Evolutionary conservation across 2,329 filamentous ascomycete species (phyloP).

Genomic region (Aspergillus quadrilineatus): DNA sequence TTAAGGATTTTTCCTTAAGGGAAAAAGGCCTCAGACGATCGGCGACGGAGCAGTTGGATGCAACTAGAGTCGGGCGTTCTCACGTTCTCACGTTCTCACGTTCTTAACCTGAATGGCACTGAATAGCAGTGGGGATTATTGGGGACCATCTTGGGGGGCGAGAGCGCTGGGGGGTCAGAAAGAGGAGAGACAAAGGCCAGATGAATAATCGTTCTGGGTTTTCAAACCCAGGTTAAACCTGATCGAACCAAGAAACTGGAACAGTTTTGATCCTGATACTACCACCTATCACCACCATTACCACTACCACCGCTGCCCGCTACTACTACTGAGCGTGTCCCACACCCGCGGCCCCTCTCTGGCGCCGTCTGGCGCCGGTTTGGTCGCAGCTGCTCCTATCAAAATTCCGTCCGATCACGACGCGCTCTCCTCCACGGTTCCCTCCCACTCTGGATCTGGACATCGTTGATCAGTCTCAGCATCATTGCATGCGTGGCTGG

Average conservation of each 20-base stretch:
- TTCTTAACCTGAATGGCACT: neutral
- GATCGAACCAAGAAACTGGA: neutral
- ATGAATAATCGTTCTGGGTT: neutral
- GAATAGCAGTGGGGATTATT: neutral
- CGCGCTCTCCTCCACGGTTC: neutral
- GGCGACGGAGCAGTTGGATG: neutral
- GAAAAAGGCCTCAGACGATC: neutral
- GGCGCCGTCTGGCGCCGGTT: neutral
- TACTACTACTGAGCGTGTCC: neutral
- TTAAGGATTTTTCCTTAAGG: too few relatives aligned
- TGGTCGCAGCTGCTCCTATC: neutral
- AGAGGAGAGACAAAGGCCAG: neutral
- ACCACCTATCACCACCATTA: neutral
- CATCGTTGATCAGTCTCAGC: neutral
- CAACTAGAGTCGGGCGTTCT: conserved; percentile 3
- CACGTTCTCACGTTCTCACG: neutral
- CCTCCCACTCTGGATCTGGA: neutral
- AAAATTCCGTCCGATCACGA: neutral
- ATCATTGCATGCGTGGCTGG: neutral
- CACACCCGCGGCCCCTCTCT: neutral
- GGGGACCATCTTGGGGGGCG: neutral
- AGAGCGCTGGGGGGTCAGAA: neutral
- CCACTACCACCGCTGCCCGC: too few relatives aligned
- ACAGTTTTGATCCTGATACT: neutral
- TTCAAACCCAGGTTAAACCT: neutral